phyloP scores from a whole-genome alignment of 2,329 filamentous ascomycete genomes.

The Alternaria longipes region DNA sequence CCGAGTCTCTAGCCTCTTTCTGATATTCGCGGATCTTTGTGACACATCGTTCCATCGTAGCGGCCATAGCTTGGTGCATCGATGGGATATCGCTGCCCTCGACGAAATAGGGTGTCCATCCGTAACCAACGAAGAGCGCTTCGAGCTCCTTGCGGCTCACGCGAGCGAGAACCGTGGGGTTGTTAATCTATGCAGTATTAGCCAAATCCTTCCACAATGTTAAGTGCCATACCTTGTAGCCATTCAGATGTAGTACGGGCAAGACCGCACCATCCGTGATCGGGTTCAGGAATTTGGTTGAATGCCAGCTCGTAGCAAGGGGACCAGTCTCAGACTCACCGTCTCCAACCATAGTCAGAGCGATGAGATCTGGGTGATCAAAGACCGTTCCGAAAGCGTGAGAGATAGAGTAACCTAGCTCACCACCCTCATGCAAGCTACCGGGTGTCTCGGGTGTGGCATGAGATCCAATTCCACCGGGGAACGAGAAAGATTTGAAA shows the following conservation, averaged over 20 bases:
- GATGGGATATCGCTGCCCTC: slow-evolving; percentile 76
- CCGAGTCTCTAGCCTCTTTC: slow-evolving; percentile 74
- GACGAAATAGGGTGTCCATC: slow-evolving; percentile 82
- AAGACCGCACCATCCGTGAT: slow-evolving; percentile 80
- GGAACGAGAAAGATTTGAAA: slow-evolving; percentile 86
- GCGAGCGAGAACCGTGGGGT: slow-evolving; percentile 70
- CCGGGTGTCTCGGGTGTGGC: slow-evolving; percentile 82
- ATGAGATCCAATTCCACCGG: slow-evolving; percentile 79
- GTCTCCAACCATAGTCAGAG: slow-evolving; percentile 80
- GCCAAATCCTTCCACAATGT: not conserved
- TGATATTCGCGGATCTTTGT: slow-evolving; percentile 74
- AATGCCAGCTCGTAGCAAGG: slow-evolving; percentile 81
- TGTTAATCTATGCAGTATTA: slow-evolving; percentile 39
- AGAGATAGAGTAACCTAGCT: slow-evolving; percentile 82
- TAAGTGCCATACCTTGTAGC: slow-evolving; percentile 72
- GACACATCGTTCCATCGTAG: slow-evolving; percentile 77
- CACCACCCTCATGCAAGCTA: slow-evolving; percentile 79
- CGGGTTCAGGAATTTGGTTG: slow-evolving; percentile 83
- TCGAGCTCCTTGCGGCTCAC: slow-evolving; percentile 78
- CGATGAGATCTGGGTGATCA: slow-evolving; percentile 77
- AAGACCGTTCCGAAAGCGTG: slow-evolving; percentile 82
- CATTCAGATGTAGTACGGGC: slow-evolving; percentile 80
- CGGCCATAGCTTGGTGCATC: slow-evolving; percentile 86
- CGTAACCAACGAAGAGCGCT: slow-evolving; percentile 75
- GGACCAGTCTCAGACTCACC: slow-evolving; percentile 85